Evolutionary conservation across 768 basidiomycete genomes (phyloP).

Genomic region (Pleurotus cornucopiae): DNA sequence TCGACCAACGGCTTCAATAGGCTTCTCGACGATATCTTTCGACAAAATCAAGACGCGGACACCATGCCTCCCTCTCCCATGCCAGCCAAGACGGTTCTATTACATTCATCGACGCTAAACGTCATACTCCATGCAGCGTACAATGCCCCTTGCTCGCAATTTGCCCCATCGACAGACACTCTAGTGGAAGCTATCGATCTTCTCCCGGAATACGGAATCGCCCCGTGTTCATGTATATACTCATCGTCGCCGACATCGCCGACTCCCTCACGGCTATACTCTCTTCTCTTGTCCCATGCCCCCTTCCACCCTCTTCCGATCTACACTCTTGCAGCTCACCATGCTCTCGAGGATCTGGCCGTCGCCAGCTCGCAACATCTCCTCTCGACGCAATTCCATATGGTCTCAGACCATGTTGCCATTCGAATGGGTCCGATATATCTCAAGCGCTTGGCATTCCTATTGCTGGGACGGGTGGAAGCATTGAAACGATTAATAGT

Average conservation of each 20-base stretch:
- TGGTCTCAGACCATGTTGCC: conserved; percentile 33
- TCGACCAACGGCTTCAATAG: conserved; percentile 45
- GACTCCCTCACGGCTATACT: conserved; percentile 20
- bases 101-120: conserved; percentile 45
- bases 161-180: conserved; percentile 44
- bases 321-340: conserved; percentile 36
- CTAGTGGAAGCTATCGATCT: conserved; percentile 40
- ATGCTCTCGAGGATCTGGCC: conserved; percentile 33
- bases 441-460: conserved; percentile 33
- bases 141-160: conserved; percentile 43
- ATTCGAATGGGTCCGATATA: conserved; percentile 35
- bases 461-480: conserved; percentile 30
- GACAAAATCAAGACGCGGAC: not conserved
- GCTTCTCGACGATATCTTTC: conserved; percentile 21
- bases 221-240: conserved; percentile 18
- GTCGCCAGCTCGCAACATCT: conserved; percentile 32
- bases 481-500: conserved; percentile 24
- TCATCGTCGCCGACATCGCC: conserved; percentile 12
- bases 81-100: conserved; percentile 35
- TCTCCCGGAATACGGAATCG: conserved; percentile 22
- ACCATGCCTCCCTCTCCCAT: conserved; percentile 13
- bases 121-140: conserved; percentile 54
- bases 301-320: conserved; percentile 32
- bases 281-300: conserved; percentile 27
- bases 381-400: conserved; percentile 26